Evolutionary conservation across 2,329 filamentous ascomycete species (phyloP).

Genomic region (Ophioceras dolichostomum): DNA sequence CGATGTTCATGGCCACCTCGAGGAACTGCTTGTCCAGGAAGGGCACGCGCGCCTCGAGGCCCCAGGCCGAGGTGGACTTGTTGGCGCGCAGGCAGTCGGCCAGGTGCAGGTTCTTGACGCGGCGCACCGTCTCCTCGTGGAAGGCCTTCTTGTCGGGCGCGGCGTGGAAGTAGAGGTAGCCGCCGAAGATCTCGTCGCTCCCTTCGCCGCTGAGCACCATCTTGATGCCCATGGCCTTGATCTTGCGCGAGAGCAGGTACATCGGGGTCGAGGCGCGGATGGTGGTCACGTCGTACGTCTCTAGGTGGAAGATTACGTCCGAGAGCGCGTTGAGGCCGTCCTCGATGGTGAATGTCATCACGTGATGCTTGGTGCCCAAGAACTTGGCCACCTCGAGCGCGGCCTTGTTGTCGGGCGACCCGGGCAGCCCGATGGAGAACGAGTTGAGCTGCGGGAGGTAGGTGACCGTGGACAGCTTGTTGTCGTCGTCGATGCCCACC

Average conservation of each 20-base stretch:
- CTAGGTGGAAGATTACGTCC: constrained; percentile 96
- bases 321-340: constrained; percentile 94
- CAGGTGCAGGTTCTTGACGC: constrained; percentile 92
- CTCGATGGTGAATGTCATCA: constrained; percentile 96
- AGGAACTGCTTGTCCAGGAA: constrained; percentile 98
- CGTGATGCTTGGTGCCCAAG: constrained; percentile 94
- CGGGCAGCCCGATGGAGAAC: constrained; percentile 94
- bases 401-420: constrained; percentile 83
- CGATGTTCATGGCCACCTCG: constrained; percentile 83
- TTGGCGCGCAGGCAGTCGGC: constrained; percentile 96
- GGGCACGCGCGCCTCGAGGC: constrained; percentile 91
- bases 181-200: constrained; percentile 95
- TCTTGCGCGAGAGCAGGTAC: constrained; percentile 96
- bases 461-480: constrained; percentile 79
- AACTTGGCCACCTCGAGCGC: constrained; percentile 91
- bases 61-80: constrained; percentile 98
- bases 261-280: constrained; percentile 97
- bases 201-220: constrained; percentile 98
- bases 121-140: constrained; percentile 86
- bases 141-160: constrained; percentile 86
- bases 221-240: constrained; percentile 99
- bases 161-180: constrained; percentile 96
- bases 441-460: constrained; percentile 94
- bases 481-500: constrained; percentile 88
- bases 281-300: constrained; percentile 96